Evolutionary conservation across 2,329 filamentous ascomycete genomes (phyloP).

Genomic region (Proliferodiscus dingleyae): DNA sequence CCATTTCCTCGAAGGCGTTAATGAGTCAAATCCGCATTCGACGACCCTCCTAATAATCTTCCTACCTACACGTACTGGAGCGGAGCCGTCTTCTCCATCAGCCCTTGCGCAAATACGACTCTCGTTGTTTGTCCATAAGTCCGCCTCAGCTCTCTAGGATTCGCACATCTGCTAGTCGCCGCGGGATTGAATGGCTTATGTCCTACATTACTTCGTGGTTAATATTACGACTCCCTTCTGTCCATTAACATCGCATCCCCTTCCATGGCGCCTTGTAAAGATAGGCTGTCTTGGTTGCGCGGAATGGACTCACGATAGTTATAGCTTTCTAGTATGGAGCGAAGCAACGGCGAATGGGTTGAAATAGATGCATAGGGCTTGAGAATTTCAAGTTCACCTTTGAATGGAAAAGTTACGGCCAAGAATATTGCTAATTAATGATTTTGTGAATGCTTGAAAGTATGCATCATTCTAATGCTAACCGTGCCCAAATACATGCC

Average conservation of each 20-base stretch:
- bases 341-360: slow-evolving; percentile 29
- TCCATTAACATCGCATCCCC: slow-evolving; percentile 20
- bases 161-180: slow-evolving; percentile 15
- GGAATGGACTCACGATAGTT: slow-evolving; percentile 27
- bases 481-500: slow-evolving; percentile 1
- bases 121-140: slow-evolving; percentile 27
- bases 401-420: slow-evolving; percentile 24
- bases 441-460: slow-evolving; percentile 13
- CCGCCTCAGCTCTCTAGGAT: slow-evolving; percentile 7
- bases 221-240: slow-evolving; percentile 27
- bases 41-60: slow-evolving; percentile 25
- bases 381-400: slow-evolving; percentile 21
- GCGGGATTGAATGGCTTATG: slow-evolving; percentile 22
- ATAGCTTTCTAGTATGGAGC: slow-evolving; percentile 27
- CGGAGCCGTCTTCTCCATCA: slow-evolving; percentile 21
- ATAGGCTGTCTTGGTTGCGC: slow-evolving; percentile 23
- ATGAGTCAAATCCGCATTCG: slow-evolving; percentile 21
- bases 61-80: slow-evolving; percentile 17
- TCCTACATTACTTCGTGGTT: slow-evolving; percentile 25
- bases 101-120: slow-evolving; percentile 25
- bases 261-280: slow-evolving; percentile 22
- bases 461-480: not conserved
- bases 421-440: slow-evolving; percentile 1
- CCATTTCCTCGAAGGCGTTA: slow-evolving; percentile 19
- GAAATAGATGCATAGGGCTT: slow-evolving; percentile 28